phyloP scores from a whole-genome alignment of 1,139 yeast species.

The Debaryomyces udenii region DNA sequence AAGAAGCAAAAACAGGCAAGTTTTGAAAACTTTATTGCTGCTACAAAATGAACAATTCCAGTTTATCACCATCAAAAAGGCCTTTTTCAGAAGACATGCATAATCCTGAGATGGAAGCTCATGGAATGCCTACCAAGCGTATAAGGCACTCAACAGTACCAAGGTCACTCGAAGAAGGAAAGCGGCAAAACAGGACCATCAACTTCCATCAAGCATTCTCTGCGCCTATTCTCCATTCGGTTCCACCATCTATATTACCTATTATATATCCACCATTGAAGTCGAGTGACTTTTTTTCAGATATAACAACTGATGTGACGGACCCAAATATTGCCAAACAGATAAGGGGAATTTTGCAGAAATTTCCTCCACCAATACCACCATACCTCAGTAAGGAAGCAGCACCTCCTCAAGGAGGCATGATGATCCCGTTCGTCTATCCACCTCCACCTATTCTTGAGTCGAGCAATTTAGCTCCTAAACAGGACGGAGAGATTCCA shows the following conservation, averaged over 20 bases:
- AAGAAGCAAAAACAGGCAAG: too few relatives aligned
- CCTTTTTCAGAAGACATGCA: conserved; percentile 2
- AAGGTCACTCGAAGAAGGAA: conserved; percentile 10
- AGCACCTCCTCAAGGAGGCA: conserved; percentile 27
- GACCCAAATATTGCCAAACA: conserved; percentile 25
- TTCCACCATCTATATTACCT: conserved; percentile 45
- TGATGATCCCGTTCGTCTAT: conserved; percentile 50
- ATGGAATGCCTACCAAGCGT: conserved; percentile 6
- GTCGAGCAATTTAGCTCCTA: conserved; percentile 23
- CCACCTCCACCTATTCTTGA: conserved; percentile 48
- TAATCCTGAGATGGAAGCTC: neutral
- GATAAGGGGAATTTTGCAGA: conserved; percentile 27
- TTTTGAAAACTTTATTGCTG: conserved; percentile 10
- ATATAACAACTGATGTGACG: conserved; percentile 26
- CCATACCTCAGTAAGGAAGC: conserved; percentile 27
- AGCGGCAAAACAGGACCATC: conserved; percentile 3
- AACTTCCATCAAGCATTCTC: conserved; percentile 10
- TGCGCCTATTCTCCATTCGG: conserved; percentile 28
- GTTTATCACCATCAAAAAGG: conserved; percentile 3
- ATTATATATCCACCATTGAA: conserved; percentile 37
- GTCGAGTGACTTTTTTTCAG: conserved; percentile 40
- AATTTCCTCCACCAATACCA: conserved; percentile 49
- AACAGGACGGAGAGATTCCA: neutral
- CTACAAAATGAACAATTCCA: conserved; percentile 9
- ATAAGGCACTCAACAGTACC: conserved; percentile 17